phyloP scores from a whole-genome alignment of 2,329 filamentous ascomycete species.

The Myriosclerotinia scirpicola region DNA sequence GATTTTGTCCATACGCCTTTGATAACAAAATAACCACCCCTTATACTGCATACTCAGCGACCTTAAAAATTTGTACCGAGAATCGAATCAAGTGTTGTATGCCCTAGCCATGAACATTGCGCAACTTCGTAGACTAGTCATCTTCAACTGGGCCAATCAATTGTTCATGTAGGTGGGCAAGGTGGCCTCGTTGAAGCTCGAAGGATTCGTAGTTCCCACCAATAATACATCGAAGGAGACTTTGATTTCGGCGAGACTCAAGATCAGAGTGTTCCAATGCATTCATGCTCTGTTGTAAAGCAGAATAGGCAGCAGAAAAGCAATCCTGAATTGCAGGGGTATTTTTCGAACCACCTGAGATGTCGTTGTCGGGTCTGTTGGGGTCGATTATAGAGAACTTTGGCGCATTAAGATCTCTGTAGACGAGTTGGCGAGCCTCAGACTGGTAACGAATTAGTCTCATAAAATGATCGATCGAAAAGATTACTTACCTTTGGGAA shows the following conservation, averaged over 20 bases:
- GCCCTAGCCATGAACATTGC: neutral
- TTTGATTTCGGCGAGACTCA: slow-evolving; percentile 36
- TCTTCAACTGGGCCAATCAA: slow-evolving; percentile 32
- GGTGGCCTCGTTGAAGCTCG: slow-evolving; percentile 61
- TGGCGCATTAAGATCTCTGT: slow-evolving; percentile 52
- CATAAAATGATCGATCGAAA: neutral
- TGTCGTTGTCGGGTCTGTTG: slow-evolving; percentile 81
- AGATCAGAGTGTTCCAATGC: slow-evolving; percentile 44
- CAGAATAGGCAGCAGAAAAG: slow-evolving; percentile 65
- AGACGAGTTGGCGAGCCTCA: slow-evolving; percentile 44
- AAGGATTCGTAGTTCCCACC: slow-evolving; percentile 80
- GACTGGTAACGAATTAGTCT: slow-evolving; percentile 26
- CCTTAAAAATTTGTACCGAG: neutral
- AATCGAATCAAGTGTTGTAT: slow-evolving; percentile 1
- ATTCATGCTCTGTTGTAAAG: slow-evolving; percentile 58
- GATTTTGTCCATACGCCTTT: slow-evolving; percentile 19
- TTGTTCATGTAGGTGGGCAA: slow-evolving; percentile 38
- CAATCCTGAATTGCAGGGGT: slow-evolving; percentile 64
- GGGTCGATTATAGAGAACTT: slow-evolving; percentile 90
- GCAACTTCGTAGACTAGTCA: slow-evolving; percentile 11
- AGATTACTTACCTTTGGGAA: slow-evolving; percentile 66
- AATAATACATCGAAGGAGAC: slow-evolving; percentile 68
- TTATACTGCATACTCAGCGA: slow-evolving; percentile 16
- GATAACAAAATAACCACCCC: slow-evolving; percentile 6
- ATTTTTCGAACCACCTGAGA: slow-evolving; percentile 79